phyloP scores from a whole-genome alignment of 2,329 filamentous ascomycete genomes.

The Beauveria australis region DNA sequence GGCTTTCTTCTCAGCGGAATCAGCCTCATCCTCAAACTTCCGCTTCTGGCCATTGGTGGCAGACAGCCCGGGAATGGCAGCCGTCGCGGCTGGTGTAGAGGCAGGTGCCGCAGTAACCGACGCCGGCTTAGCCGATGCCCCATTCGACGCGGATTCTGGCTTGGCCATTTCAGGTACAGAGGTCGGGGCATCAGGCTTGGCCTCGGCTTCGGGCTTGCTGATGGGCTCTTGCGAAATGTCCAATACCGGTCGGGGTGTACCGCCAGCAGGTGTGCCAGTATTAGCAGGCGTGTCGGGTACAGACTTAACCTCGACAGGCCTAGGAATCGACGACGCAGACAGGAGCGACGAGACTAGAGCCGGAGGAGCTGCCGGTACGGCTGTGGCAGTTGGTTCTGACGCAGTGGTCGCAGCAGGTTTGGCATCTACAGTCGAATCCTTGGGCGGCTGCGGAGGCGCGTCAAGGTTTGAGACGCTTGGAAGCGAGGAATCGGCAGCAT shows the following conservation, averaged over 20 bases:
- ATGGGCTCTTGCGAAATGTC: slow-evolving; percentile 22
- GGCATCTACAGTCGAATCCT: neutral
- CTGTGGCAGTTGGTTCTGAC: neutral
- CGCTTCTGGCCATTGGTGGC: slow-evolving; percentile 25
- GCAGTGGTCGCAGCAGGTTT: neutral
- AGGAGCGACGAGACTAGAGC: neutral
- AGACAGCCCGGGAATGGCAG: neutral
- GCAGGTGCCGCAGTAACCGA: slow-evolving; percentile 7
- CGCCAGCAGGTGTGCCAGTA: slow-evolving; percentile 25
- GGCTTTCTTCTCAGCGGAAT: slow-evolving; percentile 16
- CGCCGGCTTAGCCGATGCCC: slow-evolving; percentile 5
- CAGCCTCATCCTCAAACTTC: slow-evolving; percentile 28
- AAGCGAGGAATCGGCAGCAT: neutral
- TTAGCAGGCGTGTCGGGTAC: slow-evolving; percentile 30
- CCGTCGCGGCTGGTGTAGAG: slow-evolving; percentile 1
- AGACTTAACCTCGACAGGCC: slow-evolving; percentile 28
- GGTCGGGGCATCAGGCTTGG: slow-evolving; percentile 18
- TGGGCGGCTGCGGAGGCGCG: slow-evolving; percentile 1
- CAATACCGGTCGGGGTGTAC: slow-evolving; percentile 27
- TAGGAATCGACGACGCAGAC: slow-evolving; percentile 15
- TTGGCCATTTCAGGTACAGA: neutral
- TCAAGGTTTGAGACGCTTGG: slow-evolving; percentile 1
- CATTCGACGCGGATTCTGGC: neutral
- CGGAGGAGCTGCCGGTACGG: neutral
- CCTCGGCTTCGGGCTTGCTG: slow-evolving; percentile 17